Percentiles rank a stretch among this genome's conserved stretches.
phyloP scores from a whole-genome alignment of 805 yeast species.

The Sugiyamaella mastotermitis region DNA sequence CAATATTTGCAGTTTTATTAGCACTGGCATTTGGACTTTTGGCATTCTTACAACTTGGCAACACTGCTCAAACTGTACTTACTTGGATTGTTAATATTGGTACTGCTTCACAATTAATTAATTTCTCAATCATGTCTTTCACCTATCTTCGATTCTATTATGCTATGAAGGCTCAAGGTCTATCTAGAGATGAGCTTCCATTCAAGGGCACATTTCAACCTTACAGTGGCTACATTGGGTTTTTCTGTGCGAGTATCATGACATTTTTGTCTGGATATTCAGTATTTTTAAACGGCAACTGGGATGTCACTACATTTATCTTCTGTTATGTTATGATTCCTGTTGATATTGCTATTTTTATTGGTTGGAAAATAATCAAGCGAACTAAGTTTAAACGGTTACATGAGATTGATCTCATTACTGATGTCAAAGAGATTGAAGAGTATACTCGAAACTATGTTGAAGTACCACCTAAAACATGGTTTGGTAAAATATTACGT shows the following conservation, averaged over 20 bases:
- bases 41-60: conserved; percentile 58
- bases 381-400: conserved; percentile 14
- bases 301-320: conserved; percentile 53
- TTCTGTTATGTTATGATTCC: conserved; percentile 62
- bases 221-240: conserved; percentile 56
- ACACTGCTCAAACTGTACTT: conserved; percentile 32
- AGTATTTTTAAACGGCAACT: conserved; percentile 38
- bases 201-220: conserved; percentile 74
- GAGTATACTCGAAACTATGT: conserved; percentile 47
- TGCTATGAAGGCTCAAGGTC: conserved; percentile 55
- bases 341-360: conserved; percentile 45
- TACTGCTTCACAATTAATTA: conserved; percentile 66
- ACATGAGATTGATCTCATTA: conserved; percentile 52
- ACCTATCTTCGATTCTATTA: conserved; percentile 67
- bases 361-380: conserved; percentile 38
- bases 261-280: conserved; percentile 68
- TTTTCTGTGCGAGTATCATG: conserved; percentile 47
- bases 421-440: conserved; percentile 60
- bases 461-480: conserved; percentile 18
- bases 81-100: conserved; percentile 61
- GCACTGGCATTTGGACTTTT: conserved; percentile 54
- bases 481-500: conserved; percentile 12
- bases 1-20: conserved; percentile 46
- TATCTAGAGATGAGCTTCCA: conserved; percentile 63
- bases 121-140: conserved; percentile 67